These are phyloP conservation scores for Neurospora sp. DNA, from an alignment of 495 filamentous ascomycete genomes.

Conservation along the genomic window DNA sequence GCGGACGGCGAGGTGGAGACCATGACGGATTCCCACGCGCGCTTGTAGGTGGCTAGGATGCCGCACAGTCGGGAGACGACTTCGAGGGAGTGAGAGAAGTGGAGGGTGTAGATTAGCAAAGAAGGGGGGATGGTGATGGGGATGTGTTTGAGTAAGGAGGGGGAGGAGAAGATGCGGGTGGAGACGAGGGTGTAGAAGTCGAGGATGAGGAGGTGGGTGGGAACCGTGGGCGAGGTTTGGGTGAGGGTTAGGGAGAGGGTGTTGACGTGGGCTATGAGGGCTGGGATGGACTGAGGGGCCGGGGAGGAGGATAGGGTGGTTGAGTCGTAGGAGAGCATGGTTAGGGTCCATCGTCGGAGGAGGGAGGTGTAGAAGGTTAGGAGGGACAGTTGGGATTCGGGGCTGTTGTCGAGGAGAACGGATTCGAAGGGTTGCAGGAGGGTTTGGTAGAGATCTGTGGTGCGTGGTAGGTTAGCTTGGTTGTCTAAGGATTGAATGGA, in stretches of 20 bases:
- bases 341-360: constrained; percentile 56
- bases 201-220: constrained; percentile 44
- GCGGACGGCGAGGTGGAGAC: neutral
- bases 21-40: constrained; percentile 60
- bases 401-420: constrained; percentile 41
- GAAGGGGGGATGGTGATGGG: constrained; percentile 58
- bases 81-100: constrained; percentile 51
- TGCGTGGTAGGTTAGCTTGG: constrained; percentile 27
- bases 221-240: constrained; percentile 31
- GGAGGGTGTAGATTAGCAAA: constrained; percentile 56
- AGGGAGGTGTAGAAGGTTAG: constrained; percentile 63
- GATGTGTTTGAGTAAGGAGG: constrained; percentile 37
- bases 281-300: constrained; percentile 23
- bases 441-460: constrained; percentile 38
- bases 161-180: constrained; percentile 41
- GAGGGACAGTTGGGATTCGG: constrained; percentile 42
- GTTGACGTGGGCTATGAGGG: constrained; percentile 49
- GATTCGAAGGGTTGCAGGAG: constrained; percentile 50
- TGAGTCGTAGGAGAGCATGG: constrained; percentile 22
- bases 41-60: constrained; percentile 60
- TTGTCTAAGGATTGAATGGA: neutral
- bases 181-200: constrained; percentile 57
- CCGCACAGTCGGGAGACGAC: constrained; percentile 62
- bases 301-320: constrained; percentile 9
- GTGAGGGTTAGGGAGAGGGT: constrained; percentile 51